Evolutionary conservation across 2,329 filamentous ascomycete genomes (phyloP).

Genomic region (Neopestalotiopsis sp.): DNA sequence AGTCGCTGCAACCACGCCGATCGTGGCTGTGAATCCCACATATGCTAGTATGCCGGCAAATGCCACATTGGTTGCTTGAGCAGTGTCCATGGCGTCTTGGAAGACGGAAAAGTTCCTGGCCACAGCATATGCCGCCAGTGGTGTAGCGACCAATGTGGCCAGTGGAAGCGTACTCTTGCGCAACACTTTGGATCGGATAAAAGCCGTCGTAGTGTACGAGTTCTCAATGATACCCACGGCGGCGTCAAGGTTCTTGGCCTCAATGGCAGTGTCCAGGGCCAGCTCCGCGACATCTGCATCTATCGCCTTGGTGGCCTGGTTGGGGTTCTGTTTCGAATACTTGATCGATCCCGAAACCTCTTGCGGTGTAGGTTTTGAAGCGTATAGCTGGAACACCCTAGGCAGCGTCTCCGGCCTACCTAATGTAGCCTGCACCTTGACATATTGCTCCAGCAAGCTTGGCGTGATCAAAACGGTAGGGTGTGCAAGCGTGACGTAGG

Average conservation of each 20-base stretch:
- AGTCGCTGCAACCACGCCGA: slow-evolving; percentile 83
- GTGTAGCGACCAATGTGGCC: slow-evolving; percentile 59
- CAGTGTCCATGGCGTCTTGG: slow-evolving; percentile 78
- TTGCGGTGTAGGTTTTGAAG: slow-evolving; percentile 76
- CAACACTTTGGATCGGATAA: slow-evolving; percentile 69
- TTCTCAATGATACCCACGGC: slow-evolving; percentile 77
- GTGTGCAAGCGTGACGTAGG: slow-evolving; percentile 74
- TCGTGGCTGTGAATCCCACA: slow-evolving; percentile 76
- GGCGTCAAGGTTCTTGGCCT: slow-evolving; percentile 76
- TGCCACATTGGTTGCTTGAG: slow-evolving; percentile 75
- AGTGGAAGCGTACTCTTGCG: slow-evolving; percentile 66
- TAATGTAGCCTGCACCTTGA: slow-evolving; percentile 76
- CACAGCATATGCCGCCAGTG: slow-evolving; percentile 71
- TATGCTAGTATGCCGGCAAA: slow-evolving; percentile 86
- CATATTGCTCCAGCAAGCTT: slow-evolving; percentile 73
- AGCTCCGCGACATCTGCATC: slow-evolving; percentile 71
- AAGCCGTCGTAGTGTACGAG: slow-evolving; percentile 71
- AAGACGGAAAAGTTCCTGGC: slow-evolving; percentile 69
- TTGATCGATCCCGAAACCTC: slow-evolving; percentile 62
- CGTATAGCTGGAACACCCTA: slow-evolving; percentile 80
- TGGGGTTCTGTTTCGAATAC: slow-evolving; percentile 69
- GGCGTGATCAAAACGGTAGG: slow-evolving; percentile 82
- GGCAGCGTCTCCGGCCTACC: slow-evolving; percentile 78
- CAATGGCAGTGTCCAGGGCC: slow-evolving; percentile 81
- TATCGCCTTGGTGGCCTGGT: slow-evolving; percentile 73